A percentile compares a stretch with the other conserved stretches of the same genome.
Conservation (phyloP, 768 basidiomycete species). For the Leccinum arenicola region DNA sequence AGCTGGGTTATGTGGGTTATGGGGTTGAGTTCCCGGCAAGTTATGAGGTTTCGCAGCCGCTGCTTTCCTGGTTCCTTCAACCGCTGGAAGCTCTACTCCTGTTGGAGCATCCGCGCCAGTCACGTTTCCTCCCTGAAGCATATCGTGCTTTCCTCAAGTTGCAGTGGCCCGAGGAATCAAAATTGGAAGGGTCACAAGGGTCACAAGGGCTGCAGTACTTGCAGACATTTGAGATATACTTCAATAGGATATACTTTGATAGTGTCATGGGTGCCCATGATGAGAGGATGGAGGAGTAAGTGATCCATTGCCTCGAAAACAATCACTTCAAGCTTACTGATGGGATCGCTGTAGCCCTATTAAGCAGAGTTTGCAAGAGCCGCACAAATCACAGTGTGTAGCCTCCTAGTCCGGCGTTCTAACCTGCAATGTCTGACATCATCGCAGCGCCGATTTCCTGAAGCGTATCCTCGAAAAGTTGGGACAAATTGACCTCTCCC, state of each 20-base stretch:
- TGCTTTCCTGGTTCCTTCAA: slow-evolving; percentile 5
- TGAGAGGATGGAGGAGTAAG: background rate
- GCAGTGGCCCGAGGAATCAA: background rate
- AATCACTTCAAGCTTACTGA: background rate
- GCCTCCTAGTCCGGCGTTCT: background rate
- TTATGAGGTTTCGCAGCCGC: background rate
- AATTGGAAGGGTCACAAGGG: background rate
- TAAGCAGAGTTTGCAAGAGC: background rate
- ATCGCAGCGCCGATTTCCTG: background rate
- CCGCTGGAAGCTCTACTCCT: background rate
- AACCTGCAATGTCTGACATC: background rate
- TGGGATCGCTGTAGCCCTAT: background rate
- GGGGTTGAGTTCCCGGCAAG: background rate
- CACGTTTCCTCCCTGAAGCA: slow-evolving; percentile 4
- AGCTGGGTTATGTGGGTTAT: background rate
- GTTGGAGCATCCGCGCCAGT: background rate
- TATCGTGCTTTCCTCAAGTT: slow-evolving; percentile 1
- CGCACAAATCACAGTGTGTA: background rate
- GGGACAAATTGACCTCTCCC: background rate
- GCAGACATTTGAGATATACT: slow-evolving; percentile 5
- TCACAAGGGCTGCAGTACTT: background rate
- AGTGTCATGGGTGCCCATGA: background rate
- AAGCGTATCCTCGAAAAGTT: background rate
- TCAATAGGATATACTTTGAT: background rate
- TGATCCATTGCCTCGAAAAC: background rate